A percentile compares a stretch with the other conserved stretches of the same genome.
Evolutionary conservation across 2,329 filamentous ascomycete species (phyloP).

Genomic region (Ceratocystis huliohia): DNA sequence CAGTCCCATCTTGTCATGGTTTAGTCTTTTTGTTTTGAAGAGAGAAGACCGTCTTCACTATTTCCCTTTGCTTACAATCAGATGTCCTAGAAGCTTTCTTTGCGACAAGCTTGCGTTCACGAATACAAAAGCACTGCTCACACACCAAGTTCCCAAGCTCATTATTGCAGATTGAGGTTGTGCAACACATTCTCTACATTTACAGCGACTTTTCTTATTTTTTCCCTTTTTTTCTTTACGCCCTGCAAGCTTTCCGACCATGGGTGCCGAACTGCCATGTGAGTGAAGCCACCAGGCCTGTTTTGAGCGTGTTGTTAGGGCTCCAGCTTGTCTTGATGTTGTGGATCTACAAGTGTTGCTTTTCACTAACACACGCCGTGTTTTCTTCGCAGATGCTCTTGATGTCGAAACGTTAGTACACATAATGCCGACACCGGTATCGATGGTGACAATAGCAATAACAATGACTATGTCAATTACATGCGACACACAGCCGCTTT

Average conservation of each 20-base stretch:
- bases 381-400: conserved; percentile 60
- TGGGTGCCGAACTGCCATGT: conserved; percentile 40
- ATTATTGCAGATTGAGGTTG: background rate
- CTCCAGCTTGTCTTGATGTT: background rate
- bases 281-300: conserved; percentile 24
- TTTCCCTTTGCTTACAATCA: background rate
- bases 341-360: background rate
- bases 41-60: background rate
- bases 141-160: background rate
- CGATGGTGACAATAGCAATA: background rate
- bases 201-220: background rate
- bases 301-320: background rate
- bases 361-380: conserved; percentile 3
- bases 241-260: conserved; percentile 25
- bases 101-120: background rate
- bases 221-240: background rate
- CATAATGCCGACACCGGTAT: conserved; percentile 14
- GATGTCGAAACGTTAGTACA: conserved; percentile 77
- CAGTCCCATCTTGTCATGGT: background rate
- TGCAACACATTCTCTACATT: background rate
- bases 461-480: background rate
- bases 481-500: background rate
- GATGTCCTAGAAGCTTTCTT: background rate
- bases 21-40: background rate
- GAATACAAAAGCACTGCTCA: background rate